Evolutionary conservation across 2,329 filamentous ascomycete species (phyloP).

Genomic region (Stachybotrys chlorohalonatus): DNA sequence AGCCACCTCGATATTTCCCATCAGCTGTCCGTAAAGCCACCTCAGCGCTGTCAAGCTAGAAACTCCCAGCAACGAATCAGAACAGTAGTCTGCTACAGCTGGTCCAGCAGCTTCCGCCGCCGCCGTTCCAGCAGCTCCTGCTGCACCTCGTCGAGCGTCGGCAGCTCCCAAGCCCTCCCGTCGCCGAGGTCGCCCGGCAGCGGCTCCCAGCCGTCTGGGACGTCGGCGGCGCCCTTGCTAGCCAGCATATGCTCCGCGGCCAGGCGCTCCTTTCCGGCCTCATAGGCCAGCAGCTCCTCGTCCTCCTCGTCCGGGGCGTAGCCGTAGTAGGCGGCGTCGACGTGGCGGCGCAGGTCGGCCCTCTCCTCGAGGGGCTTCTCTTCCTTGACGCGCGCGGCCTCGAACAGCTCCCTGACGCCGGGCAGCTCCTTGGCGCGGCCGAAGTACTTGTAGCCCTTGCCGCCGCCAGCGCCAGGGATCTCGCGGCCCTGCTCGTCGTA

Average conservation of each 20-base stretch:
- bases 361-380: slow-evolving; percentile 59
- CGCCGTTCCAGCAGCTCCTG: slow-evolving; percentile 83
- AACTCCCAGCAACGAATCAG: no score
- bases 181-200: slow-evolving; percentile 83
- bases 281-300: slow-evolving; percentile 68
- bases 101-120: slow-evolving; percentile 74
- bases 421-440: slow-evolving; percentile 82
- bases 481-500: slow-evolving; percentile 68
- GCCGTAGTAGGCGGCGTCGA: slow-evolving; percentile 93
- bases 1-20: not conserved
- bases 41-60: no score
- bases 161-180: slow-evolving; percentile 72
- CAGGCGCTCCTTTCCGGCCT: slow-evolving; percentile 74
- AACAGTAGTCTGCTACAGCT: slow-evolving; percentile 35
- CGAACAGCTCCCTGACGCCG: slow-evolving; percentile 93
- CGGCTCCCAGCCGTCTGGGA: slow-evolving; percentile 68
- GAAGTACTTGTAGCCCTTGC: slow-evolving; percentile 92
- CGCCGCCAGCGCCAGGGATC: slow-evolving; percentile 53
- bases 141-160: slow-evolving; percentile 86
- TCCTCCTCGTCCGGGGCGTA: slow-evolving; percentile 92
- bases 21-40: no score
- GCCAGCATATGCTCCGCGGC: slow-evolving; percentile 60
- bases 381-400: slow-evolving; percentile 55
- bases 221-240: slow-evolving; percentile 41
- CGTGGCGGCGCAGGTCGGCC: slow-evolving; percentile 62